Base-by-base conservation (phyloP, 1,284 basidiomycete species). In the Termitomyces sp. region DNA sequence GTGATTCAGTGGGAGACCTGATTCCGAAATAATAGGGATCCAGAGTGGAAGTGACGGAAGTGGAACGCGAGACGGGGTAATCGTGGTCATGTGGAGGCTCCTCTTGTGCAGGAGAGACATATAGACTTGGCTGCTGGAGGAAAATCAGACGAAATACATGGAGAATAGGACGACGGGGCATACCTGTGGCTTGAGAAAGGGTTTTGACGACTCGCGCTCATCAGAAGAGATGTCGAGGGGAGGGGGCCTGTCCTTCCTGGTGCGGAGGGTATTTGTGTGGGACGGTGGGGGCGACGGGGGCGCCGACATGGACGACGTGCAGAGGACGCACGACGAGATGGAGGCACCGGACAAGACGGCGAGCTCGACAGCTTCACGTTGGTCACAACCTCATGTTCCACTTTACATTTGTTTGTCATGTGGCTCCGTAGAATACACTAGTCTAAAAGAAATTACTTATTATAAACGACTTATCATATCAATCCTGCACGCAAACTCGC, bases 1-100 rank as follows among this genome's bases (percentile, higher is more conserved):
- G 84, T 19, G 85, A 87, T 56, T 81, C 81, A 10, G 80, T 78
- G 33, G 84, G 81, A 30, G 84, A 85, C 61, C 77, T 79, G 34
- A 78, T 68, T 50, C 86, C 82, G 73, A 90, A 91, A 67, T 92
- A 92, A 68, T 91, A 91, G 5, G 89, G 86, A 73, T 91, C 89
- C 53, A 92, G 76, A 47, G 89, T 89, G 30, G 88, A 90, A 47
- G 85, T 83, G 19, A 75, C 68, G 31, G 79, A 80, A 58, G 81
- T 77, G 39, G 88, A 86, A 56, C 79, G 78, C 49, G 88, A 84
- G 39, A 69, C 53, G n/a, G 65, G 52, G 59, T 64, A 61, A 55
- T 72, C 71, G 41, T 64, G 65, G 48, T 70, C 69, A 38, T 58
- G 58, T 51, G 61, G 54, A 19, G 56, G 53, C 19, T 61, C 64